phyloP scores from a whole-genome alignment of 139 green algal genomes.

The Chlorella sp. region DNA sequence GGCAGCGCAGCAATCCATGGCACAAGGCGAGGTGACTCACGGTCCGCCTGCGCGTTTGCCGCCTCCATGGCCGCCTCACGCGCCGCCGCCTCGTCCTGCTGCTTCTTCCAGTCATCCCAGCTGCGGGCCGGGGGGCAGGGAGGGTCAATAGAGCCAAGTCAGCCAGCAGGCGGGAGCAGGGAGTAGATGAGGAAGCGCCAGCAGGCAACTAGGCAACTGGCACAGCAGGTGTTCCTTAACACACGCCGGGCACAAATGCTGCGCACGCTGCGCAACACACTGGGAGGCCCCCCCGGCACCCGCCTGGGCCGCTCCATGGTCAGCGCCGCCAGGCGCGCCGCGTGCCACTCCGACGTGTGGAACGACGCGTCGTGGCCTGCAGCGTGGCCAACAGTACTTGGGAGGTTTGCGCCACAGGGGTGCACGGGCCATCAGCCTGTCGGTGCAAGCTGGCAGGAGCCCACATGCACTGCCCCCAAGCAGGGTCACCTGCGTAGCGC shows the following conservation, averaged over 20 bases:
- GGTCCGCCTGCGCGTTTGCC: conserved; percentile 12
- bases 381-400: too few relatives aligned
- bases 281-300: neutral
- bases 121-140: neutral
- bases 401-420: too few relatives aligned
- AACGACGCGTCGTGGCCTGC: conserved; percentile 58
- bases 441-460: too few relatives aligned
- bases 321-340: conserved; percentile 57
- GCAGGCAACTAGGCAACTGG: too few relatives aligned
- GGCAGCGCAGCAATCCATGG: neutral
- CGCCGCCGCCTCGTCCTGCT: conserved; percentile 36
- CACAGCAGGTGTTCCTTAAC: neutral
- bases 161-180: too few relatives aligned
- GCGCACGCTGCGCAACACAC: neutral
- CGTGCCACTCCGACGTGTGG: conserved; percentile 68
- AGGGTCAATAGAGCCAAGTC: too few relatives aligned
- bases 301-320: conserved; percentile 40
- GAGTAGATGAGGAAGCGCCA: too few relatives aligned
- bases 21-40: conserved; percentile 8
- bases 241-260: neutral
- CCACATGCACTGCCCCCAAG: too few relatives aligned
- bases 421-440: too few relatives aligned
- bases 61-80: conserved; percentile 27
- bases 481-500: neutral
- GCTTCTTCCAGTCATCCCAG: conserved; percentile 42